Conservation (phyloP, 1,284 basidiomycete species). For the Microbotryomycetes sp. region DNA sequence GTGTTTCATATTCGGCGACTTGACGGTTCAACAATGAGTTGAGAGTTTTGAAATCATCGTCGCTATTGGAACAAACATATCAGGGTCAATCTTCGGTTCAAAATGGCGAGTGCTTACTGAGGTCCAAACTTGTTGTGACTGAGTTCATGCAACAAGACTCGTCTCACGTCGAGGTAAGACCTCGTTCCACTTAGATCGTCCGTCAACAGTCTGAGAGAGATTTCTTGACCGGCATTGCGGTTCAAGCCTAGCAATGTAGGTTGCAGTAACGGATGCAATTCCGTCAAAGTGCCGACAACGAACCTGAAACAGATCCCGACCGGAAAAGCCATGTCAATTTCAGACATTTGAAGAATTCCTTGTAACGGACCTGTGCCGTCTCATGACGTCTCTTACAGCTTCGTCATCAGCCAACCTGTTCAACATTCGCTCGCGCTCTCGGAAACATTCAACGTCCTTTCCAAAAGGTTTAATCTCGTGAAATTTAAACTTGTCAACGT, state of each 20-base stretch:
- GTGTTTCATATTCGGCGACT: constrained; percentile 57
- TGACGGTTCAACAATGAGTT: constrained; percentile 67
- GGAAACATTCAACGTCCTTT: constrained; percentile 14
- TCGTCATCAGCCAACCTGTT: constrained; percentile 22
- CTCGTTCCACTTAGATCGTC: constrained; percentile 54
- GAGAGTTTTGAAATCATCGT: constrained; percentile 58
- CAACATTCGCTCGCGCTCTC: constrained; percentile 21
- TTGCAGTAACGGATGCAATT: constrained; percentile 39
- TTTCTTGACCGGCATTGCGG: constrained; percentile 50
- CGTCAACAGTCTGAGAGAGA: constrained; percentile 28
- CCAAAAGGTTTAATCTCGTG: constrained; percentile 26
- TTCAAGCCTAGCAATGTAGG: constrained; percentile 64
- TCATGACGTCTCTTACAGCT: constrained; percentile 27
- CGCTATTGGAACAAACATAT: not conserved
- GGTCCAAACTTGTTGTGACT: constrained; percentile 64
- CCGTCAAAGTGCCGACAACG: constrained; percentile 22
- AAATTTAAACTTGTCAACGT: constrained; percentile 13
- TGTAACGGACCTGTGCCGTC: constrained; percentile 11
- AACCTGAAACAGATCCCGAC: constrained; percentile 14
- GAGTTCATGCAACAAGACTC: constrained; percentile 66
- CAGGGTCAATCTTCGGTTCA: not conserved
- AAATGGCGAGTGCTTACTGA: constrained; percentile 50
- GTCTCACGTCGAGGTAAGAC: constrained; percentile 55
- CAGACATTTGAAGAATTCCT: not conserved
- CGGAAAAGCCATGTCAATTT: not conserved